Evolutionary conservation across 345 rosid genomes (phyloP).

Genomic region (Cardamine occulta): DNA sequence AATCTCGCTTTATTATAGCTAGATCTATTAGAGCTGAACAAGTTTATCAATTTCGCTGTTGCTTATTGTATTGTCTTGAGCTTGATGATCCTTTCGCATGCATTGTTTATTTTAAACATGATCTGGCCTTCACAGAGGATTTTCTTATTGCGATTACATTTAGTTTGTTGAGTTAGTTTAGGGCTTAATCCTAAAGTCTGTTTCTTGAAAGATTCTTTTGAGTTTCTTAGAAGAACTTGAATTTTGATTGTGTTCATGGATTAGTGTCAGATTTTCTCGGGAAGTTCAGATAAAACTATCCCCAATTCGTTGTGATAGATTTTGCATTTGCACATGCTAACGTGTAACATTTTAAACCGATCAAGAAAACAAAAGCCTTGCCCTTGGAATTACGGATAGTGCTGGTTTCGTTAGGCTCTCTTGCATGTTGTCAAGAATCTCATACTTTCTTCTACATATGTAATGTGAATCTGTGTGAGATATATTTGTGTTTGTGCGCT

Average conservation of each 20-base stretch:
- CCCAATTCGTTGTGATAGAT: too few relatives aligned
- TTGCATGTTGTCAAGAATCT: background rate
- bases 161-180: background rate
- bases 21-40: background rate
- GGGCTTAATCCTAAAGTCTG: background rate
- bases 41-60: background rate
- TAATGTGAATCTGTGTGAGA: background rate
- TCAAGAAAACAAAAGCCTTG: too few relatives aligned
- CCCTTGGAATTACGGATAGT: background rate
- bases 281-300: background rate
- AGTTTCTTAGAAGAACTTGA: background rate
- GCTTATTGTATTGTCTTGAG: background rate
- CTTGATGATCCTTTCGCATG: slow-evolving; percentile 29
- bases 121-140: background rate
- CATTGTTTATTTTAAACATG: slow-evolving; percentile 19
- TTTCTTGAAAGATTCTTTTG: background rate
- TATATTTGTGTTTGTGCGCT: background rate
- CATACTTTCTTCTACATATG: background rate
- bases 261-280: background rate
- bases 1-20: slow-evolving; percentile 3
- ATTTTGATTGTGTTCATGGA: background rate
- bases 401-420: background rate
- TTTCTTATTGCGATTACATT: background rate
- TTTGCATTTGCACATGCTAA: too few relatives aligned
- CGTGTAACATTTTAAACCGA: background rate